Conservation (phyloP, 345 rosid species). For the Lenwebbia sp. region DNA sequence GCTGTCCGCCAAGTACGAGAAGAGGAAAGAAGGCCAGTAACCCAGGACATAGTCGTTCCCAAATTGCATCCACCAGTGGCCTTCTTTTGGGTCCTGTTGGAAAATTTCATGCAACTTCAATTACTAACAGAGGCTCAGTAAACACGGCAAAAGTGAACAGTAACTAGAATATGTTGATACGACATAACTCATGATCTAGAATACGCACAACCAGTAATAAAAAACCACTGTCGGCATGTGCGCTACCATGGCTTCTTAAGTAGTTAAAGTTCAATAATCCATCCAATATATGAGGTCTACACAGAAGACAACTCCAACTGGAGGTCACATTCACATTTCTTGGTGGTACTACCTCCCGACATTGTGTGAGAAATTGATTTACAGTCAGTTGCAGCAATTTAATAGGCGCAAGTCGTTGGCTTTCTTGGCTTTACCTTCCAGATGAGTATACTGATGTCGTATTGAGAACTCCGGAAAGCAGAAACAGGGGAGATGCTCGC, state of each 20-base stretch:
- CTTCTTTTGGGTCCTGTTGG: constrained; percentile 81
- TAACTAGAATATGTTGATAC: background rate
- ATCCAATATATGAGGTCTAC: background rate
- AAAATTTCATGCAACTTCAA: background rate
- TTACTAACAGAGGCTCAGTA: background rate
- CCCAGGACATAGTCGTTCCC: constrained; percentile 81
- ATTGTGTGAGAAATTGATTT: background rate
- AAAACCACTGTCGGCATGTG: background rate
- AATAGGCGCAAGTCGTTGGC: background rate
- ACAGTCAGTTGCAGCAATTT: background rate
- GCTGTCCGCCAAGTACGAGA: constrained; percentile 83
- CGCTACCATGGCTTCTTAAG: background rate
- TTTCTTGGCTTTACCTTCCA: constrained; percentile 66
- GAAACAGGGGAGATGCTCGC: constrained; percentile 96
- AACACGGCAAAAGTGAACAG: background rate
- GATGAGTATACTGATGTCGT: constrained; percentile 90
- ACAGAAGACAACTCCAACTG: constrained; percentile 15
- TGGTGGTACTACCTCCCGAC: background rate
- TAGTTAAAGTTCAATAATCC: background rate
- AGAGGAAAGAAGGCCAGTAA: constrained; percentile 93
- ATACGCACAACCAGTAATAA: background rate
- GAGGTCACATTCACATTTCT: constrained; percentile 10
- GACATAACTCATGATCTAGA: background rate
- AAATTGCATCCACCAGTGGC: constrained; percentile 99
- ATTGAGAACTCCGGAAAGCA: constrained; percentile 70